Evolutionary conservation across 306 rosid genomes (phyloP), one percentile per base, ranked within the genome.

Genomic region (Gillenia trifoliata): DNA sequence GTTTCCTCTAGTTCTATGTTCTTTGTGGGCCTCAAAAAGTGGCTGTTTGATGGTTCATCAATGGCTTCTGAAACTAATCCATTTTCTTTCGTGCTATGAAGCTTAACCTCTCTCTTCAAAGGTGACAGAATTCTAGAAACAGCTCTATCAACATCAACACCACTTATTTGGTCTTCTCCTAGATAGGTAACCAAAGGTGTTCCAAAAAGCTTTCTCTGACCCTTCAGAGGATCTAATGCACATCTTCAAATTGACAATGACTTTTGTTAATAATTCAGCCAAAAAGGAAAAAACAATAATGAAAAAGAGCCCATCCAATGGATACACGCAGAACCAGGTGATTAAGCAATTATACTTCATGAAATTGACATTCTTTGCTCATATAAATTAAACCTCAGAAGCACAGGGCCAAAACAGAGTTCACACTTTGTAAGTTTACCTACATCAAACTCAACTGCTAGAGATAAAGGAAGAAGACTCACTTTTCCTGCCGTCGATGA

Each of bases 101-200:
- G 75, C 81, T 80, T 86, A 15, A 75, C 85, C 45, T 81, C 75
- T 85, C 81, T 92, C 80, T 84, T 89, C 85, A 92, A 78, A 68
- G 99, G 98, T 16, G 73, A 84, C 73, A 95, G 84, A 73, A 91
- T 75, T 84, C 73, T 90, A 17, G 81, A 81, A 74, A 95, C 92
- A 66, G 71, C 80, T 52, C 75, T 38, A 80, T 84, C 86, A 49
- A 92, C 82, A 78, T 84, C 85, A 68, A 87, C 84, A 76, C 90
- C 99, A 81, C 52, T 71, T 63, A 79, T 72, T 38, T 85, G 83
- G 55, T 86, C 87, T 64, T 88, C 97, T 60, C 56, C 87, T 79
- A 95, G 71, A 82, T 78, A 90, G 28, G 92, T 85, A 74, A 95
- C 97, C 83, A 95, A 86, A 64, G 99, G 97, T 54, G 96, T 75